These are phyloP conservation scores for Sugiyamaella smithiae DNA, from an alignment of 805 yeast species.

Conservation along the genomic window DNA sequence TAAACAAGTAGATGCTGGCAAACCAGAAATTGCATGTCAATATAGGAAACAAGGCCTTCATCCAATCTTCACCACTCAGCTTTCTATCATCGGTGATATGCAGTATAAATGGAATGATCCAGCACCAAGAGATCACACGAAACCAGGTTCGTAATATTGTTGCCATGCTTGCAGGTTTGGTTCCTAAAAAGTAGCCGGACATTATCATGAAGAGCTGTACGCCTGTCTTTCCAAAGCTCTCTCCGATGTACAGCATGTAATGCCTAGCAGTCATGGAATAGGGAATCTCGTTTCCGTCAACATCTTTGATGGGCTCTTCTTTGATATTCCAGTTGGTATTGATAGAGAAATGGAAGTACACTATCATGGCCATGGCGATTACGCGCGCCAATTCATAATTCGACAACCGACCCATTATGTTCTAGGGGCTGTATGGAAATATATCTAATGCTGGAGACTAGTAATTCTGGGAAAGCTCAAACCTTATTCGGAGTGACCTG, in stretches of 20 bases:
- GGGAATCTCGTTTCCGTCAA: background rate
- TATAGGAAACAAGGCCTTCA: conserved; percentile 3
- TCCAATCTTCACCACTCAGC: background rate
- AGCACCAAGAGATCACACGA: conserved; percentile 3
- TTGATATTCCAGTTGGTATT: conserved; percentile 1
- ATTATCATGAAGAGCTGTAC: conserved; percentile 9
- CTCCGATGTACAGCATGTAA: background rate
- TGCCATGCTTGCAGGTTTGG: background rate
- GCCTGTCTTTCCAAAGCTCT: conserved; percentile 6
- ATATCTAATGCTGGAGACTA: too few relatives aligned
- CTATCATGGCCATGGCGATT: conserved; percentile 3
- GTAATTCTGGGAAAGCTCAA: too few relatives aligned
- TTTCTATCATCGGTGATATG: background rate
- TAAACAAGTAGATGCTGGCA: conserved; percentile 1
- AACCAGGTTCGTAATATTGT: conserved; percentile 9
- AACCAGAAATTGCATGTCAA: conserved; percentile 9
- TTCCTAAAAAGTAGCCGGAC: conserved; percentile 9
- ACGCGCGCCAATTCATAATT: conserved; percentile 11
- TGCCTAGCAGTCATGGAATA: background rate
- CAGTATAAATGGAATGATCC: conserved; percentile 5
- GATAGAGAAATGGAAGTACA: conserved; percentile 5
- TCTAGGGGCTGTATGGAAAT: too few relatives aligned
- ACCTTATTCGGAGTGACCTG: too few relatives aligned
- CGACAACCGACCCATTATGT: conserved; percentile 8
- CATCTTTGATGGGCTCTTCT: background rate